Conservation (phyloP, 169 alveolate species). For the Plasmodium knowlesi region DNA sequence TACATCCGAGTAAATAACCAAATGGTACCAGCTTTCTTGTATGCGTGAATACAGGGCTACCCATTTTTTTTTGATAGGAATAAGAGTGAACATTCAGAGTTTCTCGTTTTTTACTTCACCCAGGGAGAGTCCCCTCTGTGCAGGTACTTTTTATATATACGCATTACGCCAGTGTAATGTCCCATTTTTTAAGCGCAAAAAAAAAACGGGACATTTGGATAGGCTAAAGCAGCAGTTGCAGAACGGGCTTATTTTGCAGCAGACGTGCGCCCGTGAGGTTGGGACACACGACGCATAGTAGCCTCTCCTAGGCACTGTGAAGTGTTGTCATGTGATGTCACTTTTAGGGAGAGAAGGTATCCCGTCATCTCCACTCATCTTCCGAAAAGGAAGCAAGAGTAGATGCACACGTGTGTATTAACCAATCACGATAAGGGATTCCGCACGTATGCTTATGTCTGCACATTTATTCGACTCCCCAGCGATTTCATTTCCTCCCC, state of each 20-base stretch:
- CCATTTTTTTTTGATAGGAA: not conserved
- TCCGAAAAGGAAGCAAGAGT: not conserved
- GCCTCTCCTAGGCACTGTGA: not conserved
- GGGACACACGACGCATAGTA: not conserved
- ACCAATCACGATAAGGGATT: not conserved
- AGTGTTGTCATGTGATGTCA: not conserved
- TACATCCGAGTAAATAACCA: not conserved
- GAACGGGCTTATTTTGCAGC: not conserved
- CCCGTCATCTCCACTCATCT: not conserved
- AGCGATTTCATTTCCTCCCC: not conserved
- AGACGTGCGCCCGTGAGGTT: not conserved
- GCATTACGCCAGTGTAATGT: not conserved
- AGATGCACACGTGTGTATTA: not conserved
- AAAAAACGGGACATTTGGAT: not conserved
- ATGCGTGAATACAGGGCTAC: not conserved
- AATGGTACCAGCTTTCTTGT: not conserved
- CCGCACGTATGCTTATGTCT: not conserved
- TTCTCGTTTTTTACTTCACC: not conserved
- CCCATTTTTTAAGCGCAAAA: slow-evolving; percentile 1
- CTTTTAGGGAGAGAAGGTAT: not conserved
- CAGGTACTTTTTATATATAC: not conserved
- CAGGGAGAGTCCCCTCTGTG: not conserved
- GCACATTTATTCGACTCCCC: not conserved
- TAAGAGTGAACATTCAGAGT: not conserved
- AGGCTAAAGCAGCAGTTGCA: not conserved